These are phyloP conservation scores for Phlyctochytrium arcticum DNA, from an alignment of 192 early-diverging fungal species.

Conservation along the genomic window DNA sequence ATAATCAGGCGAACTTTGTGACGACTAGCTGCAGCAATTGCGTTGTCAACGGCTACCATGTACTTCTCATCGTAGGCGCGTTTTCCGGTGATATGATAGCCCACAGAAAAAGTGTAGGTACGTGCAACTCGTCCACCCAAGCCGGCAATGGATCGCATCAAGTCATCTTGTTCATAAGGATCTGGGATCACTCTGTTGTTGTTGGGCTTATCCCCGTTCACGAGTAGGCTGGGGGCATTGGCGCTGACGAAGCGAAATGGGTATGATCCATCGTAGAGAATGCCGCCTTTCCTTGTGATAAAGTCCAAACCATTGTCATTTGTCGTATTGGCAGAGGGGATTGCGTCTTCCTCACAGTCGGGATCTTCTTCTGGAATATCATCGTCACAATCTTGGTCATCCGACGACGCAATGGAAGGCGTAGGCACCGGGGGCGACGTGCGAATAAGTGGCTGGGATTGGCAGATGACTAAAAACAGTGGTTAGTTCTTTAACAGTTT, in stretches of 20 bases:
- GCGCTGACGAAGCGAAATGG: conserved; percentile 31
- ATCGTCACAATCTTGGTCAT: no score
- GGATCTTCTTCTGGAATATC: background rate
- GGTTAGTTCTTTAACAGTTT: no score
- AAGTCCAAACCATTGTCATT: conserved; percentile 10
- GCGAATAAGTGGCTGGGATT: no score
- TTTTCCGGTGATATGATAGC: conserved; percentile 18
- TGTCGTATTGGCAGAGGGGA: background rate
- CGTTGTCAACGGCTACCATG: conserved; percentile 37
- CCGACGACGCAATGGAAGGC: no score
- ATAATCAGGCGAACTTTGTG: conserved; percentile 34
- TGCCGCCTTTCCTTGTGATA: conserved; percentile 19
- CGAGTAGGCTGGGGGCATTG: conserved; percentile 42
- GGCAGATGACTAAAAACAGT: no score
- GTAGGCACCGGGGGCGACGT: no score
- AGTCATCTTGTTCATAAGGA: conserved; percentile 25
- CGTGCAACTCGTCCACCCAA: conserved; percentile 24
- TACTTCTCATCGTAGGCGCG: conserved; percentile 27
- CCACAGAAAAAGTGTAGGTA: conserved; percentile 29
- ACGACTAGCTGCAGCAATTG: conserved; percentile 25
- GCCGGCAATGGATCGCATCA: conserved; percentile 8
- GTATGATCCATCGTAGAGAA: conserved; percentile 16
- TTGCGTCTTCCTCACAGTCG: background rate
- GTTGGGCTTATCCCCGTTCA: conserved; percentile 26
- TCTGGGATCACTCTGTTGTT: conserved; percentile 13